Evolutionary conservation across 2,329 filamentous ascomycete genomes (phyloP), one percentile per base, ranked within the genome.

Genomic region (Clonostachys sp.): DNA sequence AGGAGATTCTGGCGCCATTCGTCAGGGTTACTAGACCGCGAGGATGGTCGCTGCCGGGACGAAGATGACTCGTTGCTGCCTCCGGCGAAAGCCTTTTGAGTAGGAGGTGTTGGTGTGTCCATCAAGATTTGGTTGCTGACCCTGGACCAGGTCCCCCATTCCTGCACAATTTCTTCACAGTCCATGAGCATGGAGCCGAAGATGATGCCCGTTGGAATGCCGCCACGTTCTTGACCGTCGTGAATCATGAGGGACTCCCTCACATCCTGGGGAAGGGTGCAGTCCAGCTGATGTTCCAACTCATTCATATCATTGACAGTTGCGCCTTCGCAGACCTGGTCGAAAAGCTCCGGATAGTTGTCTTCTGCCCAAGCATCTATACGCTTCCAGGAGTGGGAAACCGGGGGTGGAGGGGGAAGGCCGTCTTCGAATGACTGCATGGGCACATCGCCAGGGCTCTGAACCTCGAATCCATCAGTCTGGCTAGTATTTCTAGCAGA

Each of bases 401-500:
- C 84, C 7, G 94, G 91, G 3, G 94, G 94, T 8, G 94, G 83
- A 4, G 94, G 94, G 3, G 94, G 91, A 20, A 90, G 79, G 48
- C 94, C 94, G 56, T 96, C 91, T 60, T 87, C 84, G 71, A 99
- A 99, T 52, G 87, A 87, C 70, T 96, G 94, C 89, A 99, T 94
- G 57, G 87, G 92, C 52, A 99, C 96, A 66, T 96, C 92, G 54
- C 89, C 88, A 6, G 82, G 71, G 71, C 73, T 83, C 55, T 84
- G 80, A 49, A 83, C 83, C 62, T 94, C 88, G 57, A 87, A 84
- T 43, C 81, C 80, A 49, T 84, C 80, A 50, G 73, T 73, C 55
- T 83, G 81, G 51, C 77, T 83, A 35, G 81, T 76, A 58, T 82
- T 77, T 57, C 80, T 79, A 56, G 86, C 87, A 45, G 83, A 77